Percentiles rank a stretch among this genome's conserved stretches.
Conservation (phyloP, 2,329 filamentous ascomycete genomes). For the Drechslerella dactyloides region DNA sequence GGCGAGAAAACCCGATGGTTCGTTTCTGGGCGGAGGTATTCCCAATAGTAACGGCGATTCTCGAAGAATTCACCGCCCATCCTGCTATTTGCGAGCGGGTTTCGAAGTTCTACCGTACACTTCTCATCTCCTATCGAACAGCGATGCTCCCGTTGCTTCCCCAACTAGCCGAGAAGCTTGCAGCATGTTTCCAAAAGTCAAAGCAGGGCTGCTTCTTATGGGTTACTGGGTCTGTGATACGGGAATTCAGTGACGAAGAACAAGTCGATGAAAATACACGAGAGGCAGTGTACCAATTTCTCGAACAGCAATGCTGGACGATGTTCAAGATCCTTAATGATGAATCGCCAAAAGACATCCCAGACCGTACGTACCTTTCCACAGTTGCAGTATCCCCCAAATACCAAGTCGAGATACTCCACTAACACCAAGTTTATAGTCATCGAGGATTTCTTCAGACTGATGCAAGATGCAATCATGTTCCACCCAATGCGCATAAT, state of each 20-base stretch:
- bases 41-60: slow-evolving; percentile 81
- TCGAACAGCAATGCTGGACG: slow-evolving; percentile 87
- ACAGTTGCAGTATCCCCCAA: not conserved
- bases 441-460: slow-evolving; percentile 95
- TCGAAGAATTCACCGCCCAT: slow-evolving; percentile 85
- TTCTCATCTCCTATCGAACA: slow-evolving; percentile 93
- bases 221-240: slow-evolving; percentile 92
- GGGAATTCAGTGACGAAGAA: slow-evolving; percentile 91
- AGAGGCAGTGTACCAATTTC: slow-evolving; percentile 89
- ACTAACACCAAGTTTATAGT: slow-evolving; percentile 61
- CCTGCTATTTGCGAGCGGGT: slow-evolving; percentile 90
- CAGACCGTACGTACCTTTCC: slow-evolving; percentile 62
- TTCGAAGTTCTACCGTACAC: slow-evolving; percentile 93
- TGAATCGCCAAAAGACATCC: slow-evolving; percentile 65
- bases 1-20: slow-evolving; percentile 83
- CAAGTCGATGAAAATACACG: slow-evolving; percentile 81
- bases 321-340: slow-evolving; percentile 91
- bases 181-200: slow-evolving; percentile 80
- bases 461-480: slow-evolving; percentile 86
- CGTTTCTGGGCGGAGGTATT: slow-evolving; percentile 97
- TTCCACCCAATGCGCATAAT: slow-evolving; percentile 89
- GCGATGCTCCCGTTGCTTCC: slow-evolving; percentile 85
- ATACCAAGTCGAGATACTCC: slow-evolving; percentile 15
- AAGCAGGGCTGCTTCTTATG: slow-evolving; percentile 97
- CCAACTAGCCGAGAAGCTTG: slow-evolving; percentile 84